phyloP scores from a whole-genome alignment of 176 grass and related monocot species.

The Thalia dealbata region DNA sequence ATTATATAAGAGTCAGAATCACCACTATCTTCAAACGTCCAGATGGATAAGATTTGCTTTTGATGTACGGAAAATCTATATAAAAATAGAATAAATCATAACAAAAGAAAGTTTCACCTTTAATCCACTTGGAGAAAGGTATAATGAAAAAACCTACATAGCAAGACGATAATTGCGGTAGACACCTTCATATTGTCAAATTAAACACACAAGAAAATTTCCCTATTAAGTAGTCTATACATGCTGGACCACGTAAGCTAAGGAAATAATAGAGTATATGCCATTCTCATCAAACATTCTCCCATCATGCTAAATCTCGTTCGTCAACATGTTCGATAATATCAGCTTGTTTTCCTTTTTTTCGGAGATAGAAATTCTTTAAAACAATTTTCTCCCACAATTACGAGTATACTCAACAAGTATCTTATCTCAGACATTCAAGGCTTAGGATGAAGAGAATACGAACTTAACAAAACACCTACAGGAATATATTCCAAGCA shows the following conservation, averaged over 20 bases:
- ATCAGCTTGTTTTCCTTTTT: neutral
- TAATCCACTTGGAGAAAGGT: neutral
- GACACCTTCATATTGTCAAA: neutral
- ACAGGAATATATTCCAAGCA: too few relatives aligned
- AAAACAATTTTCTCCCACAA: too few relatives aligned
- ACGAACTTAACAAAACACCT: too few relatives aligned
- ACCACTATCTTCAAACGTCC: neutral
- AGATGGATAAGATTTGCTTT: neutral
- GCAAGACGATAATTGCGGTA: neutral
- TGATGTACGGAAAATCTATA: neutral
- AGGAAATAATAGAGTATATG: neutral
- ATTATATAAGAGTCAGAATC: neutral
- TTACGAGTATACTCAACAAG: too few relatives aligned
- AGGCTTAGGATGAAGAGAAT: too few relatives aligned
- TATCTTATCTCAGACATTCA: too few relatives aligned
- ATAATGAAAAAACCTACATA: neutral
- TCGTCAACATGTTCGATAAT: neutral
- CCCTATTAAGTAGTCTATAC: neutral
- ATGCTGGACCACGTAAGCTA: neutral
- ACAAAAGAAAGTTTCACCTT: neutral
- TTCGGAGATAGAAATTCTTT: neutral
- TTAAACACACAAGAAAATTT: neutral
- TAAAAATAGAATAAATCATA: neutral
- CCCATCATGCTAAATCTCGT: neutral
- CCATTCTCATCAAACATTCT: neutral